Percentiles rank a stretch among this genome's conserved stretches.
Conservation (phyloP, 768 basidiomycete species). For the Trametes maxima region DNA sequence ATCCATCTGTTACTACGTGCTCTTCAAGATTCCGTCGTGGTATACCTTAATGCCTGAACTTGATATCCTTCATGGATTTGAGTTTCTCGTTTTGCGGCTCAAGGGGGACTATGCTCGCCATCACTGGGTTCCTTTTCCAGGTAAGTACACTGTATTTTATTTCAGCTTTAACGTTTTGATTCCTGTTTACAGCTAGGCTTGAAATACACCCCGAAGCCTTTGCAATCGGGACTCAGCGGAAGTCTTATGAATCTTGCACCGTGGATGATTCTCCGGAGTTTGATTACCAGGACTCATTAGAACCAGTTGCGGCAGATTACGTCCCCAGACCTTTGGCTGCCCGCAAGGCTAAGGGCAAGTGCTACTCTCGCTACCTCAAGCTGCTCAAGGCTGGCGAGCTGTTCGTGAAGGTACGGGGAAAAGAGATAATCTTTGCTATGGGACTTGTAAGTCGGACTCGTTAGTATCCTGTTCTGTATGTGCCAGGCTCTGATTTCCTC, state of each 20-base stretch:
- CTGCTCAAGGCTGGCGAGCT: neutral
- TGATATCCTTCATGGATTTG: neutral
- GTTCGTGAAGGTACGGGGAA: neutral
- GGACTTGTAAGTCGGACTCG: neutral
- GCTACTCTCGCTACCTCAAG: neutral
- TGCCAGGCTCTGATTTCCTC: no score
- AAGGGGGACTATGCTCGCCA: neutral
- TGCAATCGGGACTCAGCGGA: neutral
- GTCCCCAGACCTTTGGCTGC: neutral
- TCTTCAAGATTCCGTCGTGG: no score
- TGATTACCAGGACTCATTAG: neutral
- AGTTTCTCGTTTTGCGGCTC: neutral
- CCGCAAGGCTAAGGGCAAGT: neutral
- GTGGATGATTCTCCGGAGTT: neutral
- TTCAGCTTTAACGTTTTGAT: neutral
- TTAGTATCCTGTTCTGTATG: neutral
- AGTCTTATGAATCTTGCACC: neutral
- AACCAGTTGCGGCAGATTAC: neutral
- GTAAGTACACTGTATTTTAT: neutral
- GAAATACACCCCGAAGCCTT: neutral
- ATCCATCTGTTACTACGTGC: no score
- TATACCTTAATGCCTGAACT: constrained; percentile 7
- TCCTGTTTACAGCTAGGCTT: neutral
- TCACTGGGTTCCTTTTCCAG: neutral
- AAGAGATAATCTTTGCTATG: neutral